phyloP scores from a whole-genome alignment of 208 protist genomes.

The Naegleria fowleri region DNA sequence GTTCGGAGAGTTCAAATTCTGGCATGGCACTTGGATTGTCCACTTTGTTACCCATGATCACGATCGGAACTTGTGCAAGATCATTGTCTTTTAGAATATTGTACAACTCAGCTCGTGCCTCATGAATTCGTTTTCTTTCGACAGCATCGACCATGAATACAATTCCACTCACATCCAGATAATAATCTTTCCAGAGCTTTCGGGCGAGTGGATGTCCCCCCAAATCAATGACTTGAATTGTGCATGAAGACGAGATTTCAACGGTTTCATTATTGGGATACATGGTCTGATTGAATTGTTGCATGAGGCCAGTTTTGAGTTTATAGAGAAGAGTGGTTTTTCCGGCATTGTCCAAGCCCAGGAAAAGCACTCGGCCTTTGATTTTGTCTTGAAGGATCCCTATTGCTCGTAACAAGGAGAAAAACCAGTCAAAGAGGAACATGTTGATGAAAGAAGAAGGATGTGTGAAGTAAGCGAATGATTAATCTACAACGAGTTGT shows the following conservation, averaged over 20 bases:
- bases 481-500: too few relatives aligned
- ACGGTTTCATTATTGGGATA: constrained; percentile 91
- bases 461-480: too few relatives aligned
- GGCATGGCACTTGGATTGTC: constrained; percentile 84
- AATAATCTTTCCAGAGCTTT: constrained; percentile 98
- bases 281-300: constrained; percentile 61
- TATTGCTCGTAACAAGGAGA: not conserved
- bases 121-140: constrained; percentile 85
- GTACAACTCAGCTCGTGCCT: constrained; percentile 90
- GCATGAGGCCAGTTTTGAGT: constrained; percentile 68
- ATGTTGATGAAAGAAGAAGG: not conserved
- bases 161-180: constrained; percentile 94
- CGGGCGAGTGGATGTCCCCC: constrained; percentile 94
- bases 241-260: constrained; percentile 87
- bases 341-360: constrained; percentile 99
- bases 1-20: constrained; percentile 82
- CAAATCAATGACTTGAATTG: constrained; percentile 97
- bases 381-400: not conserved
- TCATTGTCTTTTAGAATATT: constrained; percentile 81
- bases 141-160: constrained; percentile 97
- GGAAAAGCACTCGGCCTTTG: constrained; percentile 83
- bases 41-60: constrained; percentile 99
- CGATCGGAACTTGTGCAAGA: constrained; percentile 89
- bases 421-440: not conserved
- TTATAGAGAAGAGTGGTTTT: constrained; percentile 98